Base-by-base conservation (phyloP, 2,329 filamentous ascomycete species). In the Teratosphaeria viscida region DNA sequence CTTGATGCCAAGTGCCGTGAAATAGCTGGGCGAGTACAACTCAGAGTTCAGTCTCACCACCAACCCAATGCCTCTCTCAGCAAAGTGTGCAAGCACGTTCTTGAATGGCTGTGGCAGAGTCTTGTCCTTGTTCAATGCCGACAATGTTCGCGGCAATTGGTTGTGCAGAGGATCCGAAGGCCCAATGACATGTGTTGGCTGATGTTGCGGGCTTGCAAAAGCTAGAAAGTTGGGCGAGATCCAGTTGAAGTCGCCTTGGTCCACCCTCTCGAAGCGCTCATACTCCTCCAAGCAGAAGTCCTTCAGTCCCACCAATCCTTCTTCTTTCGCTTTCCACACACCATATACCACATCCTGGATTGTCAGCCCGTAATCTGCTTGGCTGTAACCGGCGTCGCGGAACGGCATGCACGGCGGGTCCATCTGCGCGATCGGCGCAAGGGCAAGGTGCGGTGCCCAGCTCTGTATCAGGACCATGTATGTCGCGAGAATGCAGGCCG, bases 221-320 rank as follows among this genome's bases (percentile, higher is more conserved):
- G 94, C 94, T 57, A 99, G 83, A 77, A 99, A 99, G 70, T 92
- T 81, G 8, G 92, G 92, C 5, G 92, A 95, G 61, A 99, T 84
- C 94, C 94, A 99, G 83, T 99, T 99, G 87, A 99, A 99, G 77
- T 99, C 94, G 64, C 94, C 94, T 80, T 96, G 91, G 73, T 99
- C 94, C 23, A 99, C 94, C 60, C 94, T 84, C 78, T 99, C 94
- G 69, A 85, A 99, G 72, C 84, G 88, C 77, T 99, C 94, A 73
- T 99, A 99, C 83, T 96, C 90, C 77, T 96, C 92, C 23, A 99
- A 82, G 69, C 92, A 92, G 72, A 99, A 99, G 72, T 94, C 90
- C 72, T 95, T 91, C 61, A 99, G 79, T 58, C 89, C 89, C 71
- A 92, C 95, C 69, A 95, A 86, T 55, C 88, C 87, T 75, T 96